Percentiles rank a stretch among this genome's conserved stretches.
Evolutionary conservation across 768 basidiomycete species (phyloP).

Genomic region (Termitomyces bulborhizus): DNA sequence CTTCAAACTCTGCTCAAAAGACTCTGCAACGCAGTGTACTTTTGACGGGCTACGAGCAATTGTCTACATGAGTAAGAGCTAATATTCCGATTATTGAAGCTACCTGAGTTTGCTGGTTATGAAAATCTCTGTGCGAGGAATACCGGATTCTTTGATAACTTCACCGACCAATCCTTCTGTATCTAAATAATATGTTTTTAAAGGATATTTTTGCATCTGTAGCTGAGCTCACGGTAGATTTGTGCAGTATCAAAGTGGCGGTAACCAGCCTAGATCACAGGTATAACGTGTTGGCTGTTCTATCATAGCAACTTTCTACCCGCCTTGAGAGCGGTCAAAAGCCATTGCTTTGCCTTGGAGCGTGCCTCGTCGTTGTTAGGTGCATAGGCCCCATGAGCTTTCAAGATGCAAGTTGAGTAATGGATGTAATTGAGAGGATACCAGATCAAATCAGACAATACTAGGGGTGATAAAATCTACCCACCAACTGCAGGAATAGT

Average conservation of each 20-base stretch:
- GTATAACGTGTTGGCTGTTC: background rate
- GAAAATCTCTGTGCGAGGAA: slow-evolving; percentile 42
- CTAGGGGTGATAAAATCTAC: background rate
- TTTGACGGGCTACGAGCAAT: slow-evolving; percentile 12
- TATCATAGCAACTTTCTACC: slow-evolving; percentile 3
- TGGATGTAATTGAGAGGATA: background rate
- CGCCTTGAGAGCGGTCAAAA: slow-evolving; percentile 33
- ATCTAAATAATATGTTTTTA: slow-evolving; percentile 7
- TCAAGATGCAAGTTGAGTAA: background rate
- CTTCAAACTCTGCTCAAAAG: slow-evolving; percentile 34
- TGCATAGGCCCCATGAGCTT: slow-evolving; percentile 36
- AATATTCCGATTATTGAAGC: slow-evolving; percentile 5
- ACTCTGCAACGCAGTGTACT: slow-evolving; percentile 28
- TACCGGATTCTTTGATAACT: slow-evolving; percentile 39
- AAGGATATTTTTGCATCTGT: background rate
- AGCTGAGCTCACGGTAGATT: slow-evolving; percentile 20
- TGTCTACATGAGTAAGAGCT: background rate
- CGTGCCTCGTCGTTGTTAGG: slow-evolving; percentile 27
- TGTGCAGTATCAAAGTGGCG: slow-evolving; percentile 36
- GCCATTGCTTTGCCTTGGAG: slow-evolving; percentile 29
- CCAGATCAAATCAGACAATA: no score
- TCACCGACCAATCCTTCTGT: slow-evolving; percentile 38
- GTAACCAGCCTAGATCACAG: slow-evolving; percentile 27
- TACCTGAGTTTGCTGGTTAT: slow-evolving; percentile 45
- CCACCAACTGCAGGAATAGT: slow-evolving; percentile 29